These are phyloP conservation scores for Cornus florida DNA, from an alignment of 148 eudicot genomes.

Conservation along the genomic window DNA sequence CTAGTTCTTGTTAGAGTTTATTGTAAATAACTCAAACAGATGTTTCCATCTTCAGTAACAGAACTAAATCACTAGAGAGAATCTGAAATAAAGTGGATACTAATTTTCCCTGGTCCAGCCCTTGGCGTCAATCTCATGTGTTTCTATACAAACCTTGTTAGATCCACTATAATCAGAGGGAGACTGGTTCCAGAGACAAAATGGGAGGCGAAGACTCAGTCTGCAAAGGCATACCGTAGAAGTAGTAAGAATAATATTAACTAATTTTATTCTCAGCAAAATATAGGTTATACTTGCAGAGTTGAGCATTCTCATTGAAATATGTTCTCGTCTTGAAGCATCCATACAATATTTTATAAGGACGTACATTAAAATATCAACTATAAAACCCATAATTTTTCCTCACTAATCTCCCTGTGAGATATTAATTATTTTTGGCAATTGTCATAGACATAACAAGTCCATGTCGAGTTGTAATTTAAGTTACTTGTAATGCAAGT, in stretches of 20 bases:
- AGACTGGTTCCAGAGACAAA: conserved; percentile 41
- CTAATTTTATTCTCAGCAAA: not conserved
- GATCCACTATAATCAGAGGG: conserved; percentile 50
- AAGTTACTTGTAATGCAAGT: too few relatives aligned
- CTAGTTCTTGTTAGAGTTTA: not conserved
- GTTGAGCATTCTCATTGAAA: too few relatives aligned
- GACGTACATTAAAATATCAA: too few relatives aligned
- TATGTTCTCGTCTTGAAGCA: too few relatives aligned
- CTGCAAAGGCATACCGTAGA: conserved; percentile 34
- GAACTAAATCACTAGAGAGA: not conserved
- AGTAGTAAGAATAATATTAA: not conserved
- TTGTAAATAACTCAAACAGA: not conserved
- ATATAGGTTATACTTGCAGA: too few relatives aligned
- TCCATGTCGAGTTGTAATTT: too few relatives aligned
- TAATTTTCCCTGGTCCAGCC: not conserved
- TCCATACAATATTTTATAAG: too few relatives aligned
- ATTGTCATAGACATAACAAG: too few relatives aligned
- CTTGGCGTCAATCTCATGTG: not conserved
- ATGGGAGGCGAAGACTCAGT: conserved; percentile 50
- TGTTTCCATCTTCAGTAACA: not conserved
- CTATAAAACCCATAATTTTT: too few relatives aligned
- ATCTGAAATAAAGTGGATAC: not conserved
- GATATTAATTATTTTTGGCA: too few relatives aligned
- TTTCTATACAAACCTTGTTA: conserved; percentile 13
- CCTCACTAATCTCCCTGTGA: too few relatives aligned